phyloP scores from a whole-genome alignment of 306 rosid genomes.

The Delonix regia region DNA sequence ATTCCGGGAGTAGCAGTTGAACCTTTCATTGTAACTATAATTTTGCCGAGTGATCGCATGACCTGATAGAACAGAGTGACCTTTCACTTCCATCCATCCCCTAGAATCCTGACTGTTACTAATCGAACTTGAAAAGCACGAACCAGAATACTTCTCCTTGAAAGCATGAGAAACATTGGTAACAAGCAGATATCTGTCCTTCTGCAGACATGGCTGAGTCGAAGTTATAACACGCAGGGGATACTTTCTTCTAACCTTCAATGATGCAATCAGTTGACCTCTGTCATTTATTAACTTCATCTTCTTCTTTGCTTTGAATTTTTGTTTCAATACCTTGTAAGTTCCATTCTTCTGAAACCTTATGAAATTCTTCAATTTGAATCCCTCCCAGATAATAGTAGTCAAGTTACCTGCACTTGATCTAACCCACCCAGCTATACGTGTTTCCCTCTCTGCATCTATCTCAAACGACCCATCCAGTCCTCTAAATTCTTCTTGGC shows the following conservation, averaged over 20 bases:
- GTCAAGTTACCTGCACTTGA: constrained; percentile 71
- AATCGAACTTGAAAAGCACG: constrained; percentile 16
- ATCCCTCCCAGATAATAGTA: constrained; percentile 45
- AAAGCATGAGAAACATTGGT: constrained; percentile 66
- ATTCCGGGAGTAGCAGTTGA: constrained; percentile 48
- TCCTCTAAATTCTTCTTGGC: constrained; percentile 41
- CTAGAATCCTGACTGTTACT: constrained; percentile 53
- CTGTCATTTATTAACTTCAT: constrained; percentile 31
- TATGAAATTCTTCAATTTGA: constrained; percentile 46
- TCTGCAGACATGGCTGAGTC: constrained; percentile 32
- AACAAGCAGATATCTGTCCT: constrained; percentile 44
- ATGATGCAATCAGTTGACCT: constrained; percentile 34
- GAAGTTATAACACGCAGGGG: constrained; percentile 52
- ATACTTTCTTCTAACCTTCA: constrained; percentile 46
- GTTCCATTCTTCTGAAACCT: constrained; percentile 51
- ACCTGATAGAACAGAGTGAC: constrained; percentile 69
- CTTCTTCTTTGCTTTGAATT: constrained; percentile 42
- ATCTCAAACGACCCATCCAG: constrained; percentile 71
- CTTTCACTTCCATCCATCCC: constrained; percentile 86
- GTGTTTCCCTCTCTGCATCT: constrained; percentile 52
- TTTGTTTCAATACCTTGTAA: constrained; percentile 61
- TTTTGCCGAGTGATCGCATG: constrained; percentile 55
- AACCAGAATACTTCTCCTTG: constrained; percentile 40
- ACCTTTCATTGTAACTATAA: constrained; percentile 39
- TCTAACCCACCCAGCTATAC: constrained; percentile 62